These are phyloP conservation scores for Calonectria pseudoturangicola DNA, from an alignment of 2,329 filamentous ascomycete genomes.

Conservation along the genomic window DNA sequence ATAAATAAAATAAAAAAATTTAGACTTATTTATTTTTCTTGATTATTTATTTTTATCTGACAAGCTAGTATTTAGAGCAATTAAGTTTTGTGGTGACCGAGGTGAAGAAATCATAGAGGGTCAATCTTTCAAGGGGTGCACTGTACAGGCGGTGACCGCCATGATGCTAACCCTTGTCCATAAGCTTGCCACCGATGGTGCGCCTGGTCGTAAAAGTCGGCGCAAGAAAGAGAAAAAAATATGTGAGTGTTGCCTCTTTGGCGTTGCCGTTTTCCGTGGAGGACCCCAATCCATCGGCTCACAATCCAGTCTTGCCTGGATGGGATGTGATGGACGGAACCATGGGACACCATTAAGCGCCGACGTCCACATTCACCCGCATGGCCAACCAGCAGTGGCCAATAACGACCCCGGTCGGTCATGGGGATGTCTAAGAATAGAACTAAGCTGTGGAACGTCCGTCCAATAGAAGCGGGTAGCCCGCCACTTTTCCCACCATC, in stretches of 20 bases:
- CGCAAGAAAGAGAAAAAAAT: constrained; percentile 20
- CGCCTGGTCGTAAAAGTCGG: constrained; percentile 34
- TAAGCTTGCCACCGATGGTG: constrained; percentile 44
- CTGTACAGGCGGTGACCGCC: constrained; percentile 29
- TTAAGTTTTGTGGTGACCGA: too few species aligned
- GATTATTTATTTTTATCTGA: too few species aligned
- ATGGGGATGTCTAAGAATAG: constrained; percentile 53
- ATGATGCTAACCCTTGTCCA: constrained; percentile 45
- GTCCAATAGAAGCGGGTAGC: constrained; percentile 39
- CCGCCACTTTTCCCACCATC: constrained; percentile 44
- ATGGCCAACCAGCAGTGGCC: constrained; percentile 43
- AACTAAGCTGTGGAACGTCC: constrained; percentile 40
- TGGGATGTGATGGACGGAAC: constrained; percentile 34
- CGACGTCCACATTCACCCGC: constrained; percentile 51
- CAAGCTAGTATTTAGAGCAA: too few species aligned
- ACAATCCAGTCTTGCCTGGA: constrained; percentile 26
- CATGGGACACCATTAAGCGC: constrained; percentile 53
- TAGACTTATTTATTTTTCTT: too few species aligned
- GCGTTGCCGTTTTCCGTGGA: constrained; percentile 31
- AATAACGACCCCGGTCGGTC: constrained; percentile 41
- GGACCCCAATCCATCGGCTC: constrained; percentile 18
- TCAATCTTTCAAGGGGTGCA: too few species aligned
- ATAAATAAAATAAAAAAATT: too few species aligned
- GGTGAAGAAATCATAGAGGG: too few species aligned
- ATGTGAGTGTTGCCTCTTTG: constrained; percentile 37